Evolutionary conservation across 106 monocot species (phyloP), one percentile per base, ranked within the genome.

Genomic region (Alisma plantagoaquatica): DNA sequence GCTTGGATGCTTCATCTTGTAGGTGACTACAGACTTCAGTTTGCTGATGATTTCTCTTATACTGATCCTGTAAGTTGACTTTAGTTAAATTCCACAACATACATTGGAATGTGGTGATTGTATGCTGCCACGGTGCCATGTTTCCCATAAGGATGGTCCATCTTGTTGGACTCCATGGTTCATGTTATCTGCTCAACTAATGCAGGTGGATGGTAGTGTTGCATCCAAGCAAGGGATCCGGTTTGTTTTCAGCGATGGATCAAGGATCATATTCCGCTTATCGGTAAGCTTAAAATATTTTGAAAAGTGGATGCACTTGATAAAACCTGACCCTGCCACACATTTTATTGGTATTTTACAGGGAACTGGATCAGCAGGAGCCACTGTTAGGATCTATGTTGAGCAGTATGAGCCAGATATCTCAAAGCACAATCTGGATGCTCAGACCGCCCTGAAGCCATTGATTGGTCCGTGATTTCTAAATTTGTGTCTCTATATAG

Each of bases 331-430:
- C n/a, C n/a, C n/a, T n/a, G n/a, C n/a, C n/a, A n/a, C n/a, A n/a
- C n/a, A n/a, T n/a, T n/a, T n/a, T n/a, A n/a, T n/a, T n/a, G n/a
- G n/a, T n/a, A n/a, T 26, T 59, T 67, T 20, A 49, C 61, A 90
- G 86, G 90, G 90, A 41, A 99, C 98, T 49, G 98, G 98, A 25
- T 99, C 90, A 14, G 85, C 90, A 7, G 98, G 98, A 31, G 85
- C 98, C 17, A 99, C 98, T 0, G 55, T 99, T 43, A 75, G 98
- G 0, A 52, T 99, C 11, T 99, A 99, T 51, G 60, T 90, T 12
- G 98, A 99, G 48, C 90, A 91, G 62, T 99, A 75, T 30, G 90
- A 99, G 46, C 79, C 98, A 10, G 79, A 99, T 65, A 62, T 51
- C 4, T 71, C 85, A 19, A 91, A 79, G 54, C 98, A 99, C 56